A percentile compares a stretch with the other conserved stretches of the same genome.
These are phyloP conservation scores for Microbotryomycetes sp. DNA, from an alignment of 1,284 basidiomycete genomes.

Conservation along the genomic window DNA sequence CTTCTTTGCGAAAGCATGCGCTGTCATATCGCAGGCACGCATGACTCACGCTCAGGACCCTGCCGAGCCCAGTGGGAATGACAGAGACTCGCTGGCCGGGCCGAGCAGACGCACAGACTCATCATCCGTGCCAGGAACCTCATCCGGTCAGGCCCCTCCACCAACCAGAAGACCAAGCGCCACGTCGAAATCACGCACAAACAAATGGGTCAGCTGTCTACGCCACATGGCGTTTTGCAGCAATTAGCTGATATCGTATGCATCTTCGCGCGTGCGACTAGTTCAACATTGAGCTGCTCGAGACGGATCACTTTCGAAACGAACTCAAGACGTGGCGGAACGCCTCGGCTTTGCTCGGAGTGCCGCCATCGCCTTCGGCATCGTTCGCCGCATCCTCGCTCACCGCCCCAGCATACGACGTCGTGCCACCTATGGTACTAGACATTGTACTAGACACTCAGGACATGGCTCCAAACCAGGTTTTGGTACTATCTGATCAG, in stretches of 20 bases:
- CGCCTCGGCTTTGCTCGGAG: conserved; percentile 30
- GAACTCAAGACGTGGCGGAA: conserved; percentile 40
- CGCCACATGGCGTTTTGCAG: too few species aligned
- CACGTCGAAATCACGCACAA: not conserved
- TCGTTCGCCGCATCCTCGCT: not conserved
- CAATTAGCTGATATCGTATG: not conserved
- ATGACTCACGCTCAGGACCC: conserved; percentile 28
- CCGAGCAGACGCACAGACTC: not conserved
- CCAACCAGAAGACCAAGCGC: too few species aligned
- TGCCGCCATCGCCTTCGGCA: conserved; percentile 3
- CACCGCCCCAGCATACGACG: not conserved
- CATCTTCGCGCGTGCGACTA: too few species aligned
- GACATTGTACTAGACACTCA: conserved; percentile 40
- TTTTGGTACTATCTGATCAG: conserved; percentile 34
- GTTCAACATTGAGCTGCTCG: conserved; percentile 42
- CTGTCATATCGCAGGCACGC: conserved; percentile 38
- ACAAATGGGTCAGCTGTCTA: conserved; percentile 18
- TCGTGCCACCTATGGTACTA: conserved; percentile 38
- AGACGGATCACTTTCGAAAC: conserved; percentile 38
- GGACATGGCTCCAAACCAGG: conserved; percentile 33
- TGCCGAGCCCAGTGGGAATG: not conserved
- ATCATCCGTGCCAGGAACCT: not conserved
- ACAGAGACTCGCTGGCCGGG: too few species aligned
- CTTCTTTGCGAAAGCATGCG: conserved; percentile 41
- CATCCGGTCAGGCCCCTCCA: too few species aligned